Evolutionary conservation across 1,284 basidiomycete genomes (phyloP), one percentile per base, ranked within the genome.

Genomic region (Neonothopanus nambi): DNA sequence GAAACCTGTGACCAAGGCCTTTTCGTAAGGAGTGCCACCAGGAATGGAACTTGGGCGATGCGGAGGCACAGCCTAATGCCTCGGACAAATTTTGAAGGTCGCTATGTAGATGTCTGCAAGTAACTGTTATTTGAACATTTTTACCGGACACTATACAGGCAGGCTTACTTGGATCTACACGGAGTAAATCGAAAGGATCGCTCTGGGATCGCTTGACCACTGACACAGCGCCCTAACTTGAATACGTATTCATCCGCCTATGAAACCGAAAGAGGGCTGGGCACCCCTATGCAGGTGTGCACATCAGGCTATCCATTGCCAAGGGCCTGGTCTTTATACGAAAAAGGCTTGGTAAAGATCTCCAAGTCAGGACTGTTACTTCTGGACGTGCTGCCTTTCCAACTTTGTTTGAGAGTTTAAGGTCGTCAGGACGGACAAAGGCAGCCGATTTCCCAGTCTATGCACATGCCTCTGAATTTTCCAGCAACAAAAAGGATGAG

Each of bases 351-450:
- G 5, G 72, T 64, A 59, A 85, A 78, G 20, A 87, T 46, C 59
- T 88, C 85, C 15, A 87, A 64, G 54, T 87, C 85, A 2, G 85
- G 85, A 23, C 81, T 79, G 7, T 74, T 70, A 2, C 72, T 62
- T 2, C 75, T 80, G 1, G 85, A 84, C 1, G 80, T 83, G 38
- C 71, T 73, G 60, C 86, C 84, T 53, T 73, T 67, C 8, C 80
- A 64, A 21, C 64, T 67, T 20, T 72, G 12, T 6, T 30, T 24
- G 38, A n/a, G 39, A 78, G 51, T 78, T 65, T 8, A 5, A 13
- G 5, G 54, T 87, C 80, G 53, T 80, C 76, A 8, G 80, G 73
- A 36, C 83, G 77, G 24, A 81, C 65, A 60, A 87, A 87, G 0
- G 80, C 78, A 23, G 72, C 82, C 2, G 76, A 72, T 65, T 87